phyloP scores from a whole-genome alignment of 495 filamentous ascomycete species.

The Chaetomidium leptoderma region DNA sequence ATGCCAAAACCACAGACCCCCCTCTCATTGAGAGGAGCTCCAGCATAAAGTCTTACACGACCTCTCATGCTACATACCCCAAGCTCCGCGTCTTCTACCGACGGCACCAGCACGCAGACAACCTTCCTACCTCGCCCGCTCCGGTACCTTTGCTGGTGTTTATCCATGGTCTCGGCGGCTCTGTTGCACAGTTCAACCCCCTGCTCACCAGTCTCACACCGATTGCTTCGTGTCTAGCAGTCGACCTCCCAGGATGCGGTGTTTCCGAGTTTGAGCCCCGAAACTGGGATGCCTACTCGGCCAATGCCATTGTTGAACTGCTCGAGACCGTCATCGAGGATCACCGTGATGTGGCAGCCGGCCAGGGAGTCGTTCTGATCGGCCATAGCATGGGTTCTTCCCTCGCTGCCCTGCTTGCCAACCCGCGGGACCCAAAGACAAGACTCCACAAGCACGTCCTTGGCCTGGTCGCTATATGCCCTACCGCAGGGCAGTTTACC shows the following conservation, averaged over 20 bases:
- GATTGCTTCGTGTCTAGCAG: constrained; percentile 78
- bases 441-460: constrained; percentile 59
- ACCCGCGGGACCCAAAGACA: constrained; percentile 45
- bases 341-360: constrained; percentile 59
- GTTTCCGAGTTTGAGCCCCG: constrained; percentile 65
- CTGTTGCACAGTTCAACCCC: constrained; percentile 79
- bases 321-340: constrained; percentile 67
- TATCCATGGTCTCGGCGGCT: constrained; percentile 87
- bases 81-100: constrained; percentile 78
- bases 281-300: constrained; percentile 73
- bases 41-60: constrained; percentile 64
- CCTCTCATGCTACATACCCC: constrained; percentile 65
- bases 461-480: constrained; percentile 78
- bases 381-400: constrained; percentile 88
- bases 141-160: constrained; percentile 85
- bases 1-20: constrained; percentile 57
- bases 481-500: constrained; percentile 58
- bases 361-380: constrained; percentile 73
- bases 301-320: constrained; percentile 69
- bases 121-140: constrained; percentile 65
- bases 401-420: constrained; percentile 68
- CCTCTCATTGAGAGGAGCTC: constrained; percentile 74
- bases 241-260: constrained; percentile 89
- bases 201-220: constrained; percentile 78
- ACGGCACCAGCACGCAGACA: constrained; percentile 71